Percentiles rank a stretch among this genome's conserved stretches.
Evolutionary conservation across 306 rosid species (phyloP).

Genomic region (Rosa persica): DNA sequence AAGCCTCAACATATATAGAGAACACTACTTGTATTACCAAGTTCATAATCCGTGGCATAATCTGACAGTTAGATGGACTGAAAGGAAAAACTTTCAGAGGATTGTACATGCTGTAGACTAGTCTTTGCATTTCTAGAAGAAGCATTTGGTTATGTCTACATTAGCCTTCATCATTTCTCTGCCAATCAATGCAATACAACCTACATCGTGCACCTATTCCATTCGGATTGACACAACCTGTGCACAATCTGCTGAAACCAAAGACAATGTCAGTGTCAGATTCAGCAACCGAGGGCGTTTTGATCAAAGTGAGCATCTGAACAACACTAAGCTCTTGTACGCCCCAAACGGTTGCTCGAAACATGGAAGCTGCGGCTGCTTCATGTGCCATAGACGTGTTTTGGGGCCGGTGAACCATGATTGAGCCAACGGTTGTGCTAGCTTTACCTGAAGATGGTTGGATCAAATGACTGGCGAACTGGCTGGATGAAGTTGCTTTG

Average conservation of each 20-base stretch:
- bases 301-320: slow-evolving; percentile 29
- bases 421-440: slow-evolving; percentile 26
- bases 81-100: not conserved
- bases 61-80: not conserved
- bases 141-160: not conserved
- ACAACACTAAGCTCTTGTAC: slow-evolving; percentile 13
- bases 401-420: slow-evolving; percentile 26
- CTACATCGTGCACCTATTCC: slow-evolving; percentile 30
- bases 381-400: slow-evolving; percentile 34
- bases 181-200: slow-evolving; percentile 1
- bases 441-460: slow-evolving; percentile 32
- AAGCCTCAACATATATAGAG: not conserved
- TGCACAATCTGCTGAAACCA: slow-evolving; percentile 25
- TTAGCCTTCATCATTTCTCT: not conserved
- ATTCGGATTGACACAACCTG: slow-evolving; percentile 26
- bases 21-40: not conserved
- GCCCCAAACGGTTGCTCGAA: slow-evolving; percentile 23
- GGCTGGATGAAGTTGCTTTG: not conserved
- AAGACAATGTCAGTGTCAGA: slow-evolving; percentile 16
- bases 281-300: slow-evolving; percentile 15
- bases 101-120: not conserved
- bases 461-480: slow-evolving; percentile 33
- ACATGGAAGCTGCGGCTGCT: slow-evolving; percentile 14
- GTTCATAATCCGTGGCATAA: not conserved
- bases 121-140: not conserved